phyloP scores from a whole-genome alignment of 148 eudicot species.

The Polygonum maritimum region DNA sequence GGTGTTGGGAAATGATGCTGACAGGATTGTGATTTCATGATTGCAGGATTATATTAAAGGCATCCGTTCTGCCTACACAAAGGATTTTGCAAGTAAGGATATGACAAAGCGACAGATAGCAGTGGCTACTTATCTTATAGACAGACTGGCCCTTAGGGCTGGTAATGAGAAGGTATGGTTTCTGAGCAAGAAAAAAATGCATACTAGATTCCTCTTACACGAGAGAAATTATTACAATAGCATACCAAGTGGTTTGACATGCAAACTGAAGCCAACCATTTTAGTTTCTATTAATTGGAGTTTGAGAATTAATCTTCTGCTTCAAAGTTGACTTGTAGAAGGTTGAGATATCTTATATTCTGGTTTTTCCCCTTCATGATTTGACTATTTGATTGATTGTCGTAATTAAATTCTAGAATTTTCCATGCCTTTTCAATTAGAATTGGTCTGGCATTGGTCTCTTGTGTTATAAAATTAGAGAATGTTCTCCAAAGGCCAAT shows the following conservation, averaged over 20 bases:
- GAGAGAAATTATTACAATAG: background rate
- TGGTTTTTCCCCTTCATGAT: background rate
- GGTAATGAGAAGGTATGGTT: conserved; percentile 91
- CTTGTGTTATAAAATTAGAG: background rate
- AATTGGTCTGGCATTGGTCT: background rate
- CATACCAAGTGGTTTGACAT: background rate
- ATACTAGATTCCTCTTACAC: background rate
- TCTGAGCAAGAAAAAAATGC: background rate
- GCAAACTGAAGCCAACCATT: background rate
- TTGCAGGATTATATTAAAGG: conserved; percentile 70
- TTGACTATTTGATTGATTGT: background rate
- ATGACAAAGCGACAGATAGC: conserved; percentile 71
- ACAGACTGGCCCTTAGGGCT: conserved; percentile 95
- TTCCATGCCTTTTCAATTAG: background rate
- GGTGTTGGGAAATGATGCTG: background rate
- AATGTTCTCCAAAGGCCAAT: background rate
- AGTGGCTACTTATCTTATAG: conserved; percentile 98
- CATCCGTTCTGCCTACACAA: conserved; percentile 74
- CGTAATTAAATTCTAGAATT: background rate
- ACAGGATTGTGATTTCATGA: background rate
- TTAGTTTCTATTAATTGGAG: background rate
- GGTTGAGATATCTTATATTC: background rate
- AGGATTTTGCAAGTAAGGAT: conserved; percentile 61
- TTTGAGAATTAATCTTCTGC: background rate
- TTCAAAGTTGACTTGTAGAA: background rate